Evolutionary conservation across 371 early-diverging fungal species (phyloP), one percentile per base, ranked within the genome.

Genomic region (Hamiltosporidium magnivora): DNA sequence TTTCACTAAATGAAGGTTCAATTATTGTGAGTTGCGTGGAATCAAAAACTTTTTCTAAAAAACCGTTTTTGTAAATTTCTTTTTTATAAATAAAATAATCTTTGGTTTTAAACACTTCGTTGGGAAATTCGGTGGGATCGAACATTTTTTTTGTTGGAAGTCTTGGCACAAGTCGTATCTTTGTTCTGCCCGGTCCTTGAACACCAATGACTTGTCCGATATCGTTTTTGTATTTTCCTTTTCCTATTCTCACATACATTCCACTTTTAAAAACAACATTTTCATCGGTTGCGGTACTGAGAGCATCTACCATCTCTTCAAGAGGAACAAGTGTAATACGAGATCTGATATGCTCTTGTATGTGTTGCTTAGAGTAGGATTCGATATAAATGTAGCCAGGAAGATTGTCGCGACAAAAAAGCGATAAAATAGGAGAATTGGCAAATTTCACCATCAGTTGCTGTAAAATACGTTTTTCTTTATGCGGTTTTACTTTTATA

Each of bases 381-480:
- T 81, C 82, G 37, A 81, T 56, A 53, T 81, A 81, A 36, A 81
- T 55, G 68, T 81, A 81, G 54, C 82, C 82, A 54, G 67, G 67
- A 9, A 79, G 64, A 1, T 70, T 66, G 40, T 81, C 41, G 11
- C 2, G 8, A 2, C 1, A 8, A 63, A 36, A 2, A 25, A 3
- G 1, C 38, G 4, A 36, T 59, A 37, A 56, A 44, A 41, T 67
- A 25, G 58, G 46, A 41, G 58, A 63, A 14, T 65, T 61, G 39
- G 67, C 73, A 38, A 65, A 25, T 37, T 79, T 70, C 9, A 62
- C 65, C 37, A 70, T 25, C 25, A 25, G 25, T 25, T 25, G 25
- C 25, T 25, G 46, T n/a, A 64, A 59, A 40, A 74, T 62, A 1
- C 70, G 63, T 44, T 66, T 74, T 66, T 81, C 82, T 53, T 74